Conservation (phyloP, 2,329 filamentous ascomycete species). For the Ophiostoma piceae region DNA sequence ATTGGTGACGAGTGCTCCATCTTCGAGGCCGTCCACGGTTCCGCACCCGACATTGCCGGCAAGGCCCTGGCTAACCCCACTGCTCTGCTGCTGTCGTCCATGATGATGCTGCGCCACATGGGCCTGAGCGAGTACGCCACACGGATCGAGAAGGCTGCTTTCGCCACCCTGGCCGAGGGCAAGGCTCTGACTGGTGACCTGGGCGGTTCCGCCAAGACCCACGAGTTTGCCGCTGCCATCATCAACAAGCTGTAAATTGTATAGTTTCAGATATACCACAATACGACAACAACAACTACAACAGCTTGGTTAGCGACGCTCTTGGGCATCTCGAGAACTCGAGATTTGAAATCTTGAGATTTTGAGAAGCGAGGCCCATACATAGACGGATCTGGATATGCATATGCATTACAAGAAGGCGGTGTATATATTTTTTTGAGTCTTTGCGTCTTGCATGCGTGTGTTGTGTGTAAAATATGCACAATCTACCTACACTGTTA, state of each 20-base stretch:
- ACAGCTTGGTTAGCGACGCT: neutral
- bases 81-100: slow-evolving; percentile 86
- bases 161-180: slow-evolving; percentile 91
- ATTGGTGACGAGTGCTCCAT: slow-evolving; percentile 99
- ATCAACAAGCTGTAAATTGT: slow-evolving; percentile 59
- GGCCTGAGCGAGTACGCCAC: slow-evolving; percentile 75
- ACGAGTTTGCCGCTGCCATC: slow-evolving; percentile 89
- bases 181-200: slow-evolving; percentile 94
- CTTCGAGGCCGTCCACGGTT: slow-evolving; percentile 94
- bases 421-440: slow-evolving; percentile 16
- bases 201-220: slow-evolving; percentile 91
- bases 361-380: neutral
- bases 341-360: neutral
- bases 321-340: neutral
- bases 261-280: neutral
- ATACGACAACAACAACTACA: neutral
- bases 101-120: slow-evolving; percentile 99
- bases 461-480: neutral
- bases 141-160: slow-evolving; percentile 90
- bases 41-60: slow-evolving; percentile 59
- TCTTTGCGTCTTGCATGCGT: slow-evolving; percentile 15
- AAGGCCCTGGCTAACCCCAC: slow-evolving; percentile 97
- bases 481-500: slow-evolving; percentile 7
- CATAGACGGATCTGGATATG: slow-evolving; percentile 13
- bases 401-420: slow-evolving; percentile 1